Evolutionary conservation across 1,284 basidiomycete genomes (phyloP).

Genomic region (Chiua sp.): DNA sequence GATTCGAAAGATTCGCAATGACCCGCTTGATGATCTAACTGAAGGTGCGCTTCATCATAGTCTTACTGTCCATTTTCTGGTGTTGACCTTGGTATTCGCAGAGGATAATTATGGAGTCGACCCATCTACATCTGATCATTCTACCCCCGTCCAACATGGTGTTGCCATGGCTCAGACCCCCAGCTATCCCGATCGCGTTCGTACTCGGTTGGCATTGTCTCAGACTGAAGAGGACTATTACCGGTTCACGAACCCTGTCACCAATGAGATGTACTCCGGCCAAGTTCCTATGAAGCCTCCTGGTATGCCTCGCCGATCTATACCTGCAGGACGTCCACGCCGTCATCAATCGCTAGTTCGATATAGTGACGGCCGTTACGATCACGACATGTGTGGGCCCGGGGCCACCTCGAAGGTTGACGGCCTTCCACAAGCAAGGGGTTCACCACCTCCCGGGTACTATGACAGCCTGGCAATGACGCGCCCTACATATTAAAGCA

Average conservation of each 20-base stretch:
- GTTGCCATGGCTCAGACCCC: constrained; percentile 11
- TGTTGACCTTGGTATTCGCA: neutral
- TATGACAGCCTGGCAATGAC: too few relatives aligned
- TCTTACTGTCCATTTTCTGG: neutral
- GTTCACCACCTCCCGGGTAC: neutral
- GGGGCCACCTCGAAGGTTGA: neutral
- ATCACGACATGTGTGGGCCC: neutral
- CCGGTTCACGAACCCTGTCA: neutral
- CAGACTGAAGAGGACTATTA: neutral
- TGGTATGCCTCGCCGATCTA: neutral
- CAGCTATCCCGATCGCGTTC: constrained; percentile 3
- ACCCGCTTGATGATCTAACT: constrained; percentile 12
- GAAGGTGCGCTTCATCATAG: neutral
- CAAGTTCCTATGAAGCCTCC: neutral
- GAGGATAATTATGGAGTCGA: neutral
- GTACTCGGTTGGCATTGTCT: constrained; percentile 7
- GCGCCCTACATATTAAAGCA: too few relatives aligned
- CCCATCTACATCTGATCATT: constrained; percentile 2
- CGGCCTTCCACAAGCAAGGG: constrained; percentile 2
- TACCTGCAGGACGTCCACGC: neutral
- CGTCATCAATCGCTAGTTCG: neutral
- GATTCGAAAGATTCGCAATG: constrained; percentile 24
- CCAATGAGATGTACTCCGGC: neutral
- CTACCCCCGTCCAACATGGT: constrained; percentile 5
- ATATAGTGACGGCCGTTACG: neutral